Conservation (phyloP, 352 stramenopile species). For the Sclerospora graminicola region DNA sequence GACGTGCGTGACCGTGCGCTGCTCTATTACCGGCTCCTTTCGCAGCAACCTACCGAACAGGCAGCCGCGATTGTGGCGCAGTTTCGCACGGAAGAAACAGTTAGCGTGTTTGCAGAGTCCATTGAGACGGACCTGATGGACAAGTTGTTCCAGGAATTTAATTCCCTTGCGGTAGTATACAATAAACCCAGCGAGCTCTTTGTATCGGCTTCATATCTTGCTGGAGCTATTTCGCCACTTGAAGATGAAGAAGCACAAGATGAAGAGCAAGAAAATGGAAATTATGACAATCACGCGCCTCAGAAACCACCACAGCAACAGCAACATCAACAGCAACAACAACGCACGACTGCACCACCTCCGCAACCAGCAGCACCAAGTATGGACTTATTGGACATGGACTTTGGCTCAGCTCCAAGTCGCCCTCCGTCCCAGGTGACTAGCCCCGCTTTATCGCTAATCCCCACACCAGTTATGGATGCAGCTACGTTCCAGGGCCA, state of each 20-base stretch:
- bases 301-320: slow-evolving; percentile 26
- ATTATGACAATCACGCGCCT: slow-evolving; percentile 17
- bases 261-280: slow-evolving; percentile 28
- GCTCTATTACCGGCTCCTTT: slow-evolving; percentile 96
- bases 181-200: slow-evolving; percentile 94
- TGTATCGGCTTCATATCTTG: slow-evolving; percentile 72
- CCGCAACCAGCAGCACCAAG: slow-evolving; percentile 20
- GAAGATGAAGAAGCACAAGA: slow-evolving; percentile 37
- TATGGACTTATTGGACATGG: slow-evolving; percentile 71
- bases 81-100: slow-evolving; percentile 64
- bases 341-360: slow-evolving; percentile 26
- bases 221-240: slow-evolving; percentile 17
- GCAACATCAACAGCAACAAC: slow-evolving; percentile 25
- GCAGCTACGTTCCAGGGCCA: slow-evolving; percentile 59
- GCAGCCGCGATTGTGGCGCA: slow-evolving; percentile 84
- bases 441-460: slow-evolving; percentile 30
- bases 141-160: slow-evolving; percentile 94
- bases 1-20: slow-evolving; percentile 96
- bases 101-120: slow-evolving; percentile 81
- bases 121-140: slow-evolving; percentile 76
- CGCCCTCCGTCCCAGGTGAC: slow-evolving; percentile 7
- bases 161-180: slow-evolving; percentile 96
- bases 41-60: slow-evolving; percentile 86
- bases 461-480: slow-evolving; percentile 67
- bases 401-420: slow-evolving; percentile 37